phyloP scores from a whole-genome alignment of 805 yeast species.

The Pichia gijzeniarum region DNA sequence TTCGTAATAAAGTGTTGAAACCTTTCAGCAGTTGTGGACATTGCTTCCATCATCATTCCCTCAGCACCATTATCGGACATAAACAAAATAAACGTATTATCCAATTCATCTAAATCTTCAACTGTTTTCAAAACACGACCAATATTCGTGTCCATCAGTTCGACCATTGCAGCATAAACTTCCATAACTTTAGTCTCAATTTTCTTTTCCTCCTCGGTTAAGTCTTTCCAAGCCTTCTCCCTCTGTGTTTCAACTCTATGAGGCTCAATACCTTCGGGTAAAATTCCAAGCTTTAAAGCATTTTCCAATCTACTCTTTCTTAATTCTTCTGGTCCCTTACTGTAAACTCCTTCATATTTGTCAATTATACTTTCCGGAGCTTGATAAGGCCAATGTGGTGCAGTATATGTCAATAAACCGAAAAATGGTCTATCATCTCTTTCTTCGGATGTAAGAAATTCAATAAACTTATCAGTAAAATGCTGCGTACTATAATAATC shows the following conservation, averaged over 20 bases:
- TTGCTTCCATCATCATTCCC: constrained; percentile 51
- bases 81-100: constrained; percentile 51
- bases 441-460: constrained; percentile 30
- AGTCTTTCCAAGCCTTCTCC: constrained; percentile 38
- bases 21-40: constrained; percentile 36
- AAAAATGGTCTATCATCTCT: constrained; percentile 46
- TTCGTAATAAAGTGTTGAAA: constrained; percentile 24
- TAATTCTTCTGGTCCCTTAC: constrained; percentile 42
- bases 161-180: constrained; percentile 61
- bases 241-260: constrained; percentile 39
- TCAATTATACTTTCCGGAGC: constrained; percentile 44
- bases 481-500: constrained; percentile 41
- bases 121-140: constrained; percentile 43
- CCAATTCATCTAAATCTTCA: constrained; percentile 38
- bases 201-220: constrained; percentile 32
- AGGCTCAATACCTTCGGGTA: constrained; percentile 39
- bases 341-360: constrained; percentile 43
- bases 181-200: constrained; percentile 44
- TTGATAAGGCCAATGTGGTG: constrained; percentile 65
- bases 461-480: constrained; percentile 34
- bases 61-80: constrained; percentile 65
- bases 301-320: constrained; percentile 34
- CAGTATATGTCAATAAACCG: constrained; percentile 50
- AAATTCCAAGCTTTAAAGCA: constrained; percentile 41
- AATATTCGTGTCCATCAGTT: constrained; percentile 43